Evolutionary conservation across 768 basidiomycete species (phyloP).

Genomic region (Tylopilus rubrobrunneus): DNA sequence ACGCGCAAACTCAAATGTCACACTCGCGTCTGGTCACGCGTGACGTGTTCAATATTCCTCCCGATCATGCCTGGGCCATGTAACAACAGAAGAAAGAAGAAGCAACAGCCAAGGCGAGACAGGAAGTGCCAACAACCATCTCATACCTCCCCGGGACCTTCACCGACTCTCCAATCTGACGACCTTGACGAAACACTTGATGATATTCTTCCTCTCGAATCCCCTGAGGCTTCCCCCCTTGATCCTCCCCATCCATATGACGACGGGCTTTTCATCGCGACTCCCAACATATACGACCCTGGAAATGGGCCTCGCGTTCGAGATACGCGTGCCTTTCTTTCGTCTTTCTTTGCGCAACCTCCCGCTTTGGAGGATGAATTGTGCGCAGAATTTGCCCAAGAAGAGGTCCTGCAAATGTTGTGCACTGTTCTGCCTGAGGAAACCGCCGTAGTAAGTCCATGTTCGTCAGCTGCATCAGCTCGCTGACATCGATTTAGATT

Average conservation of each 20-base stretch:
- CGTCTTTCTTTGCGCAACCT: constrained; percentile 63
- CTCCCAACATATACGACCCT: constrained; percentile 71
- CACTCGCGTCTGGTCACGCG: constrained; percentile 30
- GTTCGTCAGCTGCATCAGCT: constrained; percentile 18
- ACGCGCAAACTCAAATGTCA: constrained; percentile 27
- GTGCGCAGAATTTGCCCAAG: constrained; percentile 75
- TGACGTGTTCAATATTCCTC: constrained; percentile 19
- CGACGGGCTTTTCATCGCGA: constrained; percentile 28
- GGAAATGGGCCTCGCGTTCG: constrained; percentile 77
- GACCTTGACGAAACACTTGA: constrained; percentile 7
- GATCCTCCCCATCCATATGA: constrained; percentile 1
- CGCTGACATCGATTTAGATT: constrained; percentile 40
- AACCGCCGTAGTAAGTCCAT: constrained; percentile 65
- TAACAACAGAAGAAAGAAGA: constrained; percentile 48
- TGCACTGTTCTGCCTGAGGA: constrained; percentile 67
- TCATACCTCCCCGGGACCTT: not conserved
- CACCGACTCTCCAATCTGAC: not conserved
- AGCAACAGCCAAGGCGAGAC: constrained; percentile 32
- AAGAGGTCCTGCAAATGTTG: constrained; percentile 73
- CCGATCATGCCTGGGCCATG: constrained; percentile 58
- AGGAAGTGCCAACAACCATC: constrained; percentile 15
- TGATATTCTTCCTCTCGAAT: constrained; percentile 7
- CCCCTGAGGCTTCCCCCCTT: not conserved
- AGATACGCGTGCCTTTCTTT: constrained; percentile 60
- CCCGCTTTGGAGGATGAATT: constrained; percentile 60